These are phyloP conservation scores for Aspergillus steynii DNA, from an alignment of 495 filamentous ascomycete genomes.

Conservation along the genomic window DNA sequence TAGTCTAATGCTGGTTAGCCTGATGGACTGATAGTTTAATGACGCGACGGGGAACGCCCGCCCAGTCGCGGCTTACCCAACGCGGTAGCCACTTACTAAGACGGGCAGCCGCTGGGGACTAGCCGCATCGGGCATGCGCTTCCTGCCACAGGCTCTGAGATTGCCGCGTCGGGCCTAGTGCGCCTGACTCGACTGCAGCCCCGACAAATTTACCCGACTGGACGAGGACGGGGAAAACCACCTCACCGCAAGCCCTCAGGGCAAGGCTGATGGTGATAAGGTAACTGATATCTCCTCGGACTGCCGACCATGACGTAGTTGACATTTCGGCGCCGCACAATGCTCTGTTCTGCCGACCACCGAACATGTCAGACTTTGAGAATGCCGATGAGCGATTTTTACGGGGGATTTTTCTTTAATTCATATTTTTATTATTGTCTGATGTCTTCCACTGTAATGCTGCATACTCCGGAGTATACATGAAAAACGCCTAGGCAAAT, in stretches of 20 bases:
- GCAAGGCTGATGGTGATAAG: background rate
- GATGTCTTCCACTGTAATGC: no score
- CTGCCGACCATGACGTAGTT: conserved; percentile 13
- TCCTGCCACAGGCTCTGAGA: background rate
- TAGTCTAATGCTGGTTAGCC: no score
- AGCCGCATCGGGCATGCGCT: conserved; percentile 8
- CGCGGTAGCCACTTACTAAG: background rate
- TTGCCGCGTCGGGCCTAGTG: background rate
- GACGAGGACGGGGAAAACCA: background rate
- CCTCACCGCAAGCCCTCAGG: background rate
- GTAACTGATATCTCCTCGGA: conserved; percentile 9
- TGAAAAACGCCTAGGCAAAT: background rate
- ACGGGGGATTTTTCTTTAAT: background rate
- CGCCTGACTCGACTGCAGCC: background rate
- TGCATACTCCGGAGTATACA: background rate
- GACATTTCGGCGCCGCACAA: background rate
- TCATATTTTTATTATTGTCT: background rate
- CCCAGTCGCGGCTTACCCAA: background rate
- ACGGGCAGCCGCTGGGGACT: background rate
- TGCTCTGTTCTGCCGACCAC: background rate
- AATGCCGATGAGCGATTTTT: background rate
- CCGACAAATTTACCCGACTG: conserved; percentile 14
- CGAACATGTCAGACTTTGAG: background rate
- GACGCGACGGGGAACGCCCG: no score
- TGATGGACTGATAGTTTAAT: no score